phyloP scores from a whole-genome alignment of 805 yeast genomes.

The Saccharomycopsis synnaedendra region DNA sequence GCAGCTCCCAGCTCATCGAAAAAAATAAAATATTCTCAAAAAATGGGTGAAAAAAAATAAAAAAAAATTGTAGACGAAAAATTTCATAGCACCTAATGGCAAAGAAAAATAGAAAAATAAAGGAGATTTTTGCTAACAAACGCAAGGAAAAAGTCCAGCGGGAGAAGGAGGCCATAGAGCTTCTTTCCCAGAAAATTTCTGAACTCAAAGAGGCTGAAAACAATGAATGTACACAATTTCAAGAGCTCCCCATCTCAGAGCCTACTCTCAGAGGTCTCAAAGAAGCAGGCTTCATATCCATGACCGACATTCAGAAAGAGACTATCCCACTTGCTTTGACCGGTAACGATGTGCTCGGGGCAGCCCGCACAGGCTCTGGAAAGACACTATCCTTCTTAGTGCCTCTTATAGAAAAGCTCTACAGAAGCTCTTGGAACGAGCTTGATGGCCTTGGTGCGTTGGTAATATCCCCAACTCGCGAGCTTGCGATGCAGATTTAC shows the following conservation, averaged over 20 bases:
- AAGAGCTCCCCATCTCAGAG: constrained; percentile 65
- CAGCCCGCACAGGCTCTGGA: constrained; percentile 81
- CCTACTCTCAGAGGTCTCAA: constrained; percentile 61
- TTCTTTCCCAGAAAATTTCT: neutral
- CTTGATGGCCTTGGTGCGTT: constrained; percentile 84
- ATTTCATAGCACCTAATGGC: neutral
- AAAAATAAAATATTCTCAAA: no score
- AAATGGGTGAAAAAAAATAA: no score
- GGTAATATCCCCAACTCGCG: constrained; percentile 87
- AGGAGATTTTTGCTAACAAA: constrained; percentile 3
- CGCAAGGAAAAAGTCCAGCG: constrained; percentile 6
- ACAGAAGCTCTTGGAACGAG: constrained; percentile 65
- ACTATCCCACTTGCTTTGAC: constrained; percentile 68
- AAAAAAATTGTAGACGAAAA: neutral
- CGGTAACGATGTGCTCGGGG: constrained; percentile 72
- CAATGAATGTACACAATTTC: constrained; percentile 34
- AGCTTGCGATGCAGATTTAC: constrained; percentile 81
- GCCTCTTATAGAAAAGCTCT: constrained; percentile 65
- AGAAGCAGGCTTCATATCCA: constrained; percentile 62
- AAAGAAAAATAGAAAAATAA: constrained; percentile 2
- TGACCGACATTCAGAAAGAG: constrained; percentile 81
- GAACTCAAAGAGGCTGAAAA: neutral
- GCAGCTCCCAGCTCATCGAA: no score
- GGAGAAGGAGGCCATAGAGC: constrained; percentile 5
- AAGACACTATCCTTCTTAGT: constrained; percentile 80